These are phyloP conservation scores for Pseudonitzschia pungens DNA, from an alignment of 108 stramenopile species.

Conservation along the genomic window DNA sequence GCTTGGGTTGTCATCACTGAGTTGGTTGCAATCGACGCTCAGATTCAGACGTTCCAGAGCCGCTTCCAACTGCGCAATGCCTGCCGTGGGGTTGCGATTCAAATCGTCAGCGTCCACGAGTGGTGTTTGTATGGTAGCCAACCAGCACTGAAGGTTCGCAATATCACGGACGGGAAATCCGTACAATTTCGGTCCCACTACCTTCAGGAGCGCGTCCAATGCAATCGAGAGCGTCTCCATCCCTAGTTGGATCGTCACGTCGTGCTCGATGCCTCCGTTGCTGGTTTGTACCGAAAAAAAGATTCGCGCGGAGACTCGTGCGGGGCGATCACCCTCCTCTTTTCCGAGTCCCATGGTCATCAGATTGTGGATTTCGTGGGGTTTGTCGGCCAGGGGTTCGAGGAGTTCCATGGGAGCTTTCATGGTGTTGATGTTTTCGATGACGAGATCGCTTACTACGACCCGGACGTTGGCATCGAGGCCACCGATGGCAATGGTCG, in stretches of 20 bases:
- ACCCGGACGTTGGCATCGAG: slow-evolving; percentile 53
- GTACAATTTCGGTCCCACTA: slow-evolving; percentile 43
- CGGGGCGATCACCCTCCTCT: slow-evolving; percentile 10
- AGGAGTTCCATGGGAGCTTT: slow-evolving; percentile 50
- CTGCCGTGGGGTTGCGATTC: neutral
- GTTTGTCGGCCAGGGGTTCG: slow-evolving; percentile 39
- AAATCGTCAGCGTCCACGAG: neutral
- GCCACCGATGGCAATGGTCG: slow-evolving; percentile 52
- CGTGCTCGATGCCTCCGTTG: slow-evolving; percentile 17
- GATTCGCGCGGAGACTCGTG: slow-evolving; percentile 36
- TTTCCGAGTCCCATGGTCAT: slow-evolving; percentile 32
- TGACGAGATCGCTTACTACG: slow-evolving; percentile 38
- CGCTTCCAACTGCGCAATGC: no score
- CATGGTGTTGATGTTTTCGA: slow-evolving; percentile 64
- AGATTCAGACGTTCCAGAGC: no score
- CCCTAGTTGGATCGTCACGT: slow-evolving; percentile 10
- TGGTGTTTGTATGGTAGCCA: slow-evolving; percentile 51
- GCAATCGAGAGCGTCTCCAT: slow-evolving; percentile 34
- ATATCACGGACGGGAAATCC: slow-evolving; percentile 59
- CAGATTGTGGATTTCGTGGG: slow-evolving; percentile 52
- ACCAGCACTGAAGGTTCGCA: slow-evolving; percentile 68
- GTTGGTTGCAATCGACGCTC: slow-evolving; percentile 32
- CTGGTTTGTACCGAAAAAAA: neutral
- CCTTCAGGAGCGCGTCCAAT: slow-evolving; percentile 39
- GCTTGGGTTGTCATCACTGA: slow-evolving; percentile 4